Percentiles rank a stretch among this genome's conserved stretches.
phyloP scores from a whole-genome alignment of 495 filamentous ascomycete genomes.

The Daldinia grandis region DNA sequence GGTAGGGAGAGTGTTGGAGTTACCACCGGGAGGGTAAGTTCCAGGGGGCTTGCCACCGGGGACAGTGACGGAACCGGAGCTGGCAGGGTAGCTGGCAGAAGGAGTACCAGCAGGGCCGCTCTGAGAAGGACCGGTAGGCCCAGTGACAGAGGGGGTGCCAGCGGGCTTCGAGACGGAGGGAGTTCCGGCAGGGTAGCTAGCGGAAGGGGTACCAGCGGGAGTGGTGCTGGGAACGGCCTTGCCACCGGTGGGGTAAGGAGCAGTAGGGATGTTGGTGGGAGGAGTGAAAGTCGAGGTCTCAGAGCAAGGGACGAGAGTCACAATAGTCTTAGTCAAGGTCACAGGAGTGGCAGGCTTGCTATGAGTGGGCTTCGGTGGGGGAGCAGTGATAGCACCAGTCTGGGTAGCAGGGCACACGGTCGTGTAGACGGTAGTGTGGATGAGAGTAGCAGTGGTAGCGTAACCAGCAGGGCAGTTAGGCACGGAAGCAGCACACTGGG shows the following conservation, averaged over 20 bases:
- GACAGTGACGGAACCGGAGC: not conserved
- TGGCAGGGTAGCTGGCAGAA: not conserved
- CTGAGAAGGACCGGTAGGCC: conserved; percentile 12
- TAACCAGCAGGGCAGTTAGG: conserved; percentile 49
- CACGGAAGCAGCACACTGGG: conserved; percentile 44
- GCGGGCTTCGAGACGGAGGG: conserved; percentile 7
- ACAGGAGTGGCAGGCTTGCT: conserved; percentile 33
- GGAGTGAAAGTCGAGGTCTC: conserved; percentile 41
- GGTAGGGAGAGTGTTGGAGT: conserved; percentile 20
- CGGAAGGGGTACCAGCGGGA: conserved; percentile 10
- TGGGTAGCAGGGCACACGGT: conserved; percentile 47
- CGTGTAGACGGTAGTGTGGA: conserved; percentile 43
- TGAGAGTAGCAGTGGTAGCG: conserved; percentile 43
- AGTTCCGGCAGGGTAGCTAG: conserved; percentile 24
- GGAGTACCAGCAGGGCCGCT: conserved; percentile 10
- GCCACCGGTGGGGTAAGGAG: conserved; percentile 41
- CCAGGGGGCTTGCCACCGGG: conserved; percentile 4
- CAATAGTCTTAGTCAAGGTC: conserved; percentile 43
- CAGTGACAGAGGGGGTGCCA: conserved; percentile 19
- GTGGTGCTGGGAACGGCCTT: conserved; percentile 22
- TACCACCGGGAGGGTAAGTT: conserved; percentile 14
- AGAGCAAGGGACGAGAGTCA: conserved; percentile 45
- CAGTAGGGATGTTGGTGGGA: conserved; percentile 40
- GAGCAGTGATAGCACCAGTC: conserved; percentile 37
- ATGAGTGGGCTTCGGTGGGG: conserved; percentile 34